A percentile compares a stretch with the other conserved stretches of the same genome.
Evolutionary conservation across 805 yeast genomes (phyloP).

Genomic region (Sugiyamaella valdiviana): DNA sequence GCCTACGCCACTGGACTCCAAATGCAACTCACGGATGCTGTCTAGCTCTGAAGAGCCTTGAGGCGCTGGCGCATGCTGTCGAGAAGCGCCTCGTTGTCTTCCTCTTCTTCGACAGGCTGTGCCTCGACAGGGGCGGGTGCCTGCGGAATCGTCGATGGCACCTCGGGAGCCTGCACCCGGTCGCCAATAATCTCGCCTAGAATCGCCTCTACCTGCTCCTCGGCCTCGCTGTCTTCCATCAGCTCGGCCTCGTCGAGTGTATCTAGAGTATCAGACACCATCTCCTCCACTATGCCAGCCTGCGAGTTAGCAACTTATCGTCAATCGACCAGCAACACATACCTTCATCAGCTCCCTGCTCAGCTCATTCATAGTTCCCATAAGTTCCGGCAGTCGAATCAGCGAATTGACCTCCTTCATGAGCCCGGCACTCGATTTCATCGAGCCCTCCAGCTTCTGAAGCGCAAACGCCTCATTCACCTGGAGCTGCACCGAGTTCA

Average conservation of each 20-base stretch:
- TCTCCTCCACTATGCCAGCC: slow-evolving; percentile 73
- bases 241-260: slow-evolving; percentile 58
- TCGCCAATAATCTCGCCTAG: slow-evolving; percentile 35
- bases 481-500: slow-evolving; percentile 81
- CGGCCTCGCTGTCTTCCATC: slow-evolving; percentile 31
- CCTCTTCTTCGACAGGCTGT: slow-evolving; percentile 32
- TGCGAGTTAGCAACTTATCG: slow-evolving; percentile 5
- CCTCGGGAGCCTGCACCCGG: slow-evolving; percentile 54
- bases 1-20: no score
- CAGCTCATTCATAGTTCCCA: slow-evolving; percentile 75
- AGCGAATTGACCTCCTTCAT: slow-evolving; percentile 85
- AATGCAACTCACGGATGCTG: not conserved
- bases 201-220: slow-evolving; percentile 35
- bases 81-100: slow-evolving; percentile 67
- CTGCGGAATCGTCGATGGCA: slow-evolving; percentile 13
- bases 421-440: slow-evolving; percentile 68
- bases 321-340: not conserved
- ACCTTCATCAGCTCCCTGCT: slow-evolving; percentile 70
- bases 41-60: slow-evolving; percentile 65
- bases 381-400: slow-evolving; percentile 71
- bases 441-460: slow-evolving; percentile 72
- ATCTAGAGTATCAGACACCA: slow-evolving; percentile 89
- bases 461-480: slow-evolving; percentile 87
- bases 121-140: slow-evolving; percentile 23
- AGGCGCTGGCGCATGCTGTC: slow-evolving; percentile 86